Evolutionary conservation across 2,329 filamentous ascomycete genomes (phyloP), one percentile per base, ranked within the genome.

Genomic region (Drechslerella coelobrocha): DNA sequence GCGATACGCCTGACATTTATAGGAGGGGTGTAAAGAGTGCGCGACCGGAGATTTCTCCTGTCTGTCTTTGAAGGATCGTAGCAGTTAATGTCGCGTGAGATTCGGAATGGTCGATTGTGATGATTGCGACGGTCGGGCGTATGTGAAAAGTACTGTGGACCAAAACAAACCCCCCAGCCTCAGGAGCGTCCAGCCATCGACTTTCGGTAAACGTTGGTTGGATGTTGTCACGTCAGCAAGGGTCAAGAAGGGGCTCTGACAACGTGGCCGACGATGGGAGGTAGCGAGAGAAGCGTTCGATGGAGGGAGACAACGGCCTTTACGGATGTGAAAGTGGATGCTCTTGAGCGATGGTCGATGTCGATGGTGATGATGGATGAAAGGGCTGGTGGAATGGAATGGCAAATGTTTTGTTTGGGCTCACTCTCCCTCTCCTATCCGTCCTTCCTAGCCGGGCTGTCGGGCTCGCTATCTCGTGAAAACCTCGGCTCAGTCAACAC

Each of bases 1-100:
- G 94, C 79, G 93, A 97, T 74, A 82, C 82, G 74, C 83, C 81
- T 76, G 84, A 83, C 84, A 86, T 86, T 51, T 72, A 29, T 59
- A 37, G 21, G 51, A 48, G n/a, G 29, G 31, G 19, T 53, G 60
- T 48, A n/a, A 9, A 50, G 50, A 43, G 19, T 55, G 61, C 31
- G 19, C 54, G 47, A 53, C 26, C 39, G n/a, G 55, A 61, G 29
- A 24, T 12, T 60, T 17, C 26, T 54, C 34, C 48, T 65, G 17
- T 21, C 50, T 50, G 24, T 53, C 47, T 37, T 24, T n/a, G 6
- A 19, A 41, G 27, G 26, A 51, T 62, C 34, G 55, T 31, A 19
- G 9, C 27, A 34, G 9, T 59, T 12, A 53, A 37, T 45, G 57
- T 68, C 41, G 59, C 48, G 66, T 57, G 37, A 41, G 21, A 17